Evolutionary conservation across 306 rosid species (phyloP).

Genomic region (Quercus ilex): DNA sequence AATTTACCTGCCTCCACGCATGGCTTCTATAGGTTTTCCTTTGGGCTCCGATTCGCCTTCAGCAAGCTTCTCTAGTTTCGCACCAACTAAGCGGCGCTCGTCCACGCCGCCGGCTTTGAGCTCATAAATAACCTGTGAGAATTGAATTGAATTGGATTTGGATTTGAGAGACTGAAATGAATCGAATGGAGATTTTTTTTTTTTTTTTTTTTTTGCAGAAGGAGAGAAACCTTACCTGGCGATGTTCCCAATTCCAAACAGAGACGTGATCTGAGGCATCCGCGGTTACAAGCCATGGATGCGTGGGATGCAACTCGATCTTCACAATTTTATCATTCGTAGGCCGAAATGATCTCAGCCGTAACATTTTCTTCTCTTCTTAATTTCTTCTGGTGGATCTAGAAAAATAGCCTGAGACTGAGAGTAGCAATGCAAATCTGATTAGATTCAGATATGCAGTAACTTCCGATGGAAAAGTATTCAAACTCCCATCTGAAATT

Average conservation of each 20-base stretch:
- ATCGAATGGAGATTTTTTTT: too few species aligned
- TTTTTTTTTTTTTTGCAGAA: too few species aligned
- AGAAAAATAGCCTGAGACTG: too few species aligned
- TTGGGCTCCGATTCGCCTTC: conserved; percentile 91
- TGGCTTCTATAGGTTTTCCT: conserved; percentile 95
- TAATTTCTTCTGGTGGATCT: too few species aligned
- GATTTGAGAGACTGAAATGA: not conserved
- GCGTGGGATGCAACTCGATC: conserved; percentile 95
- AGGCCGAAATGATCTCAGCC: conserved; percentile 85
- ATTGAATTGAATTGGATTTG: not conserved
- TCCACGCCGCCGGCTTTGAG: conserved; percentile 99
- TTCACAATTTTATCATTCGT: conserved; percentile 82
- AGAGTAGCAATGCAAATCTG: too few species aligned
- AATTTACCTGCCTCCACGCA: conserved; percentile 95
- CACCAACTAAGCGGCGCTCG: conserved; percentile 92
- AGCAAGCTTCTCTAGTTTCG: conserved; percentile 96
- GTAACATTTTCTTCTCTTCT: conserved; percentile 52
- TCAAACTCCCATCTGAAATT: too few species aligned
- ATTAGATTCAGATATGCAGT: too few species aligned
- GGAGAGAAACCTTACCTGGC: conserved; percentile 50
- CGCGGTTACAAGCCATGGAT: conserved; percentile 99
- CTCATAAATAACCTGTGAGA: conserved; percentile 75
- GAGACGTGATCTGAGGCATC: conserved; percentile 96
- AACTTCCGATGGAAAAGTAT: too few species aligned
- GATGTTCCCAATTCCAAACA: conserved; percentile 99